Evolutionary conservation across 1,284 basidiomycete genomes (phyloP).

Genomic region (Heterobasidion occidentale): DNA sequence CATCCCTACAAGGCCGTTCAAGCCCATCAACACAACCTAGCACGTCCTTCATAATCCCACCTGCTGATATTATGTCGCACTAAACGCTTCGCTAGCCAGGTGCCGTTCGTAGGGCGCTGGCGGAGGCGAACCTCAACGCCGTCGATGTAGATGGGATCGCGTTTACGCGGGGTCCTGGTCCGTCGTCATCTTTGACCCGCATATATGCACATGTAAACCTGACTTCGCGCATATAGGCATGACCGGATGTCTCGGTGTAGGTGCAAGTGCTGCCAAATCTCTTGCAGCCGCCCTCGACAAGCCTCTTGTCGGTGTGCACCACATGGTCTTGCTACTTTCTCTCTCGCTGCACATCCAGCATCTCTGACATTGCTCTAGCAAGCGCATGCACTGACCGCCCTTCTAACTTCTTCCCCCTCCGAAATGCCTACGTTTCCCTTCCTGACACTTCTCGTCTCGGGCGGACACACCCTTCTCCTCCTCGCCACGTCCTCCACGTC

Average conservation of each 20-base stretch:
- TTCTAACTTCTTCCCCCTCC: conserved; percentile 54
- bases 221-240: conserved; percentile 43
- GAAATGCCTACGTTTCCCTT: conserved; percentile 73
- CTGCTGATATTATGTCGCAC: conserved; percentile 1
- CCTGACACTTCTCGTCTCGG: conserved; percentile 80
- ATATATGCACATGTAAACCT: not conserved
- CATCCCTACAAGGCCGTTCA: conserved; percentile 73
- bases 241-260: conserved; percentile 71
- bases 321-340: conserved; percentile 61
- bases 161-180: conserved; percentile 86
- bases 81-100: conserved; percentile 45
- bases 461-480: conserved; percentile 86
- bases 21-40: conserved; percentile 74
- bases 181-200: conserved; percentile 8
- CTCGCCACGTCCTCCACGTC: conserved; percentile 52
- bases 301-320: conserved; percentile 85
- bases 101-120: conserved; percentile 63
- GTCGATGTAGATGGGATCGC: conserved; percentile 79
- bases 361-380: conserved; percentile 45
- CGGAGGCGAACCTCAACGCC: conserved; percentile 50
- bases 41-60: conserved; percentile 21
- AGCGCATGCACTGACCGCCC: conserved; percentile 86
- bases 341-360: not conserved
- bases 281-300: conserved; percentile 72
- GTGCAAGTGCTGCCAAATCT: conserved; percentile 73